Base-by-base conservation (phyloP, 2,329 filamentous ascomycete genomes). In the Ilyonectria mors-panacis region DNA sequence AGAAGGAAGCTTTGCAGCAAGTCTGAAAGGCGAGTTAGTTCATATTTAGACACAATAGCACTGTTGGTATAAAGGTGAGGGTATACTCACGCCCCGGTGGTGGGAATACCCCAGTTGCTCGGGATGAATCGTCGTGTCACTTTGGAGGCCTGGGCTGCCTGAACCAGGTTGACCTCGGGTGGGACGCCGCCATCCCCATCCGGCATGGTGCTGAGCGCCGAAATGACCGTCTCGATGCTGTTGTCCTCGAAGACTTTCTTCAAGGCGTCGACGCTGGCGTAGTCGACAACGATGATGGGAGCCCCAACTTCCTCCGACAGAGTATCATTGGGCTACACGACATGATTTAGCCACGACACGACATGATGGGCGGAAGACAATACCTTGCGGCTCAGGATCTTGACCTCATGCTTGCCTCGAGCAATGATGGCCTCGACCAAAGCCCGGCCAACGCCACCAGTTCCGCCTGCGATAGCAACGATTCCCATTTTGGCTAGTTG, bases 21-120 rank as follows among this genome's bases (percentile, higher is more conserved):
- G 6, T 21, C 42, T 45, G 17, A 45, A 45, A 45, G 8, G 7
- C 10, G 5, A 8, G 42, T 23, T 12, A 45, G 42, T n/a, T 6
- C 9, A 6, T n/a, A 19, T 45, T 13, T 13, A 45, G 3, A 26
- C 26, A 26, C 26, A 5, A 26, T 1, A 26, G 26, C 26, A 26
- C 26, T 5, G 26, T 26, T 5, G 5, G 26, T 26, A 6, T 1
- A 26, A 26, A 6, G 26, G 26, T 26, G 26, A 26, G 26, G 35
- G 17, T 2, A 6, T 6, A 37, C 56, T 15, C 13, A 59, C 56
- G 30, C 30, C 26, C 26, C 28, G 13, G 26, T 30, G 1, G 50
- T 26, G 7, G 50, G 59, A n/a, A 55, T 8, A 28, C 51, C 50
- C 59, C 51, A 62, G 51, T 62, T 56, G 59, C 50, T 62, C 12